A percentile compares a stretch with the other conserved stretches of the same genome.
phyloP scores from a whole-genome alignment of 2,329 filamentous ascomycete species.

The Aspergillus chevalieri region DNA sequence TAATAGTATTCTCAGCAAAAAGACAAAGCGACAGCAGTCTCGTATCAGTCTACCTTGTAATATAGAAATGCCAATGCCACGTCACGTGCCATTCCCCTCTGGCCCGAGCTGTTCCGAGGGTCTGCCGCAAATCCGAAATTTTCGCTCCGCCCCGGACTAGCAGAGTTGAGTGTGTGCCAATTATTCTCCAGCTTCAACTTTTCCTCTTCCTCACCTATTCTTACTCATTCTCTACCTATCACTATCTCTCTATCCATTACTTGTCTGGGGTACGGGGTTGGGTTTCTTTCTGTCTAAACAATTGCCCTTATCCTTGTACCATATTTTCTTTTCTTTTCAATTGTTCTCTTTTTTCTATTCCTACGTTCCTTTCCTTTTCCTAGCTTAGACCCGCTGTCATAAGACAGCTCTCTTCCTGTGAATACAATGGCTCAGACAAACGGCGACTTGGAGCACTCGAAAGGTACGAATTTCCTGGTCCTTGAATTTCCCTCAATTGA shows the following conservation, averaged over 20 bases:
- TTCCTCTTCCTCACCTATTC: conserved; percentile 13
- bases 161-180: neutral
- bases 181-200: conserved; percentile 21
- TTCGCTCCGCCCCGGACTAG: conserved; percentile 20
- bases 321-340: conserved; percentile 21
- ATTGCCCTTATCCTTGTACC: conserved; percentile 28
- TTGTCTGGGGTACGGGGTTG: conserved; percentile 30
- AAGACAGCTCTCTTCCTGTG: conserved; percentile 6
- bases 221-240: conserved; percentile 2
- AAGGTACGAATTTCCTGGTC: conserved; percentile 23
- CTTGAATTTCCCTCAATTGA: neutral
- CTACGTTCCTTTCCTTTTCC: conserved; percentile 12
- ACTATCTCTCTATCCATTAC: conserved; percentile 7
- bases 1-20: too few relatives aligned
- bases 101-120: conserved; percentile 36
- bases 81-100: conserved; percentile 12
- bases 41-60: neutral
- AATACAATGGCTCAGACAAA: conserved; percentile 35
- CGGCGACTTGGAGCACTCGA: conserved; percentile 34
- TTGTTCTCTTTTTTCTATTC: conserved; percentile 20
- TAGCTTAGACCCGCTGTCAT: conserved; percentile 8
- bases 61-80: neutral
- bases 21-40: too few relatives aligned
- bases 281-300: conserved; percentile 26
- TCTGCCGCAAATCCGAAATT: conserved; percentile 39